Conservation (phyloP, 139 green algal species). For the Chlorella ohadii region DNA sequence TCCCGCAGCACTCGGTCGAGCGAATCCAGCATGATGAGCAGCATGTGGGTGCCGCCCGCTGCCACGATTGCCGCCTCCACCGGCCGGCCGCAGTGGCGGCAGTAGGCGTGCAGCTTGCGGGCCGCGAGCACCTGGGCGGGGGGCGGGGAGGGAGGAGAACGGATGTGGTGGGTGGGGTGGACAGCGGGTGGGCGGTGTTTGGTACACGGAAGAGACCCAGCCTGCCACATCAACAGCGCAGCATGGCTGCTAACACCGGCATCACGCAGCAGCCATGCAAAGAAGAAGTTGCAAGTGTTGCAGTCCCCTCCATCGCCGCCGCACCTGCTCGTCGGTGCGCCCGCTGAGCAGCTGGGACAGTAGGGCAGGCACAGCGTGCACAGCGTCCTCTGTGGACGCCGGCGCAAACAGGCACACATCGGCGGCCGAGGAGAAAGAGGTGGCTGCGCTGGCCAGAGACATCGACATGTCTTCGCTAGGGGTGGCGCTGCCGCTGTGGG, state of each 20-base stretch:
- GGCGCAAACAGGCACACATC: conserved; percentile 4
- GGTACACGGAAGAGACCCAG: no score
- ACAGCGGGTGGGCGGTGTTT: no score
- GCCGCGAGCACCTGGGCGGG: conserved; percentile 15
- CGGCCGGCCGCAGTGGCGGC: conserved; percentile 81
- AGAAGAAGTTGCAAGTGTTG: no score
- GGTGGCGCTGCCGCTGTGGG: conserved; percentile 4
- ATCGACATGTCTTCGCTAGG: conserved; percentile 13
- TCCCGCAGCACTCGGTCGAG: conserved; percentile 20
- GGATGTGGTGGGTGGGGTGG: no score
- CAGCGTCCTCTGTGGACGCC: conserved; percentile 23
- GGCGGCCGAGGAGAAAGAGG: background rate
- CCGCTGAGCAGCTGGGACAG: conserved; percentile 33
- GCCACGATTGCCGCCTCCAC: conserved; percentile 68
- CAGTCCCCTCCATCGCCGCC: background rate
- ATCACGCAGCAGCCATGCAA: no score
- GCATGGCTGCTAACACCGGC: no score
- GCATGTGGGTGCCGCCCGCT: conserved; percentile 60
- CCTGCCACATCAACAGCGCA: no score
- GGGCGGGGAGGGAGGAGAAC: background rate
- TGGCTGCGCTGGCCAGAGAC: background rate
- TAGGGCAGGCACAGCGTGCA: conserved; percentile 38
- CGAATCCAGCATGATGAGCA: conserved; percentile 38
- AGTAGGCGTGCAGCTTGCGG: conserved; percentile 38
- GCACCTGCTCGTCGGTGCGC: conserved; percentile 32